Evolutionary conservation across 306 rosid species (phyloP), one percentile per base, ranked within the genome.

Genomic region (Trifolium fragiferum): DNA sequence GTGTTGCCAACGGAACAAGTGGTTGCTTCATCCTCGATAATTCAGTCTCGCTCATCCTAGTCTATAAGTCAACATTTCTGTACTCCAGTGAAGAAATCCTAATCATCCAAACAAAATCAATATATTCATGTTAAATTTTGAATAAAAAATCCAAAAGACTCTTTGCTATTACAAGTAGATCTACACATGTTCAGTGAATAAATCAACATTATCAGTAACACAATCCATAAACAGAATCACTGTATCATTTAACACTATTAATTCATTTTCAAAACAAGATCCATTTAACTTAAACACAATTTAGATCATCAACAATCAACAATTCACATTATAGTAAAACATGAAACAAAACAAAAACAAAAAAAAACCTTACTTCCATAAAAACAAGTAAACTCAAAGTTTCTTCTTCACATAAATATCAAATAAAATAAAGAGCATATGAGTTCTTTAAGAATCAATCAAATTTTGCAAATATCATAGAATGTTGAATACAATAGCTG

Each of bases 1-100:
- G 82, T 62, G 99, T 95, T 7, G 92, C 99, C 73, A 95, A 87
- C 1, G 99, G 97, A 78, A 91, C 92, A 13, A 73, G 93, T 55
- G 92, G 84, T 66, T 89, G 37, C 75, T 75, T 86, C 85, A 88
- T 87, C 83, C 68, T 82, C 16, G 92, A 83, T 70, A 82, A 80
- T 80, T 92, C 96, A 13, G 75, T 61, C 86, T 82, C 83, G 72
- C 90, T 95, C 98, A 95, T 89, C 80, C 78, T 87, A 88, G 41
- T 80, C 84, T 78, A 84, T 15, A 76, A 59, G 62, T 81, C 74
- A 81, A 78, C 88, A 84, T 84, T 41, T 84, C 84, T 10, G 30
- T 19, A 72, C 83, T 23, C 53, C 70, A 10, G 23, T 13, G 30
- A 51, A 33, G 27, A 80, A 72, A 30, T 41, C 70, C 76, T 60